Base-by-base conservation (phyloP, 2,329 filamentous ascomycete species). In the Monosporascus sp. region DNA sequence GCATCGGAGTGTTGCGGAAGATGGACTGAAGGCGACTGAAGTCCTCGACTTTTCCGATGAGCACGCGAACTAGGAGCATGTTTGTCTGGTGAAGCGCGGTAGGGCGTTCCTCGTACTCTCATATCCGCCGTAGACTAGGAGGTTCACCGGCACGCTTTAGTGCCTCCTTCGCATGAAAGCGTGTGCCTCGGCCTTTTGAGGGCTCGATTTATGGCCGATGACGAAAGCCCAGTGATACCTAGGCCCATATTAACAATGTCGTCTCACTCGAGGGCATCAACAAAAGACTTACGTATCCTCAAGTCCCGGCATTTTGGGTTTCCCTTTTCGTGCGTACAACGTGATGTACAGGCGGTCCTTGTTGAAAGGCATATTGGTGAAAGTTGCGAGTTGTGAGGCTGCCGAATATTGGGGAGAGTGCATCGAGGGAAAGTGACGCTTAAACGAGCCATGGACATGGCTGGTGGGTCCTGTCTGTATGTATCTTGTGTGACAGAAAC, bases 201-300 rank as follows among this genome's bases (percentile, higher is more conserved):
- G 44, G 43, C 47, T 70, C 61, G n/a, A 48, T n/a, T 73, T 73
- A 7, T 69, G 69, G 11, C 69, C 70, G 15, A 68, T 55, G n/a
- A 73, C 63, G 17, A 72, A 55, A 11, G 67, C 68, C 69, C 68
- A 73, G 48, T 72, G 70, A 53, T 71, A 72, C 25, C 67, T 72
- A 46, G n/a, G 27, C 18, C 9, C 2, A 37, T 47, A 39, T 52
- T 8, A 53, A 50, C 15, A 22, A 11, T 24, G 27, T 25, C 17
- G 22, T 17, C 27, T 11, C 49, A 51, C 6, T 5, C 31, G 31
- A 22, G 5, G 14, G 11, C 14, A 2, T 20, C 7, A 50, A n/a
- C 14, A 9, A 25, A n/a, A 2, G 9, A 48, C 52, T 50, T 6
- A 60, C 61, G 38, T 59, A 47, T 63, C 59, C 51, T 63, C 60